Percentiles rank a stretch among this genome's conserved stretches.
Evolutionary conservation across 345 rosid genomes (phyloP).

Genomic region (Acer negundo): DNA sequence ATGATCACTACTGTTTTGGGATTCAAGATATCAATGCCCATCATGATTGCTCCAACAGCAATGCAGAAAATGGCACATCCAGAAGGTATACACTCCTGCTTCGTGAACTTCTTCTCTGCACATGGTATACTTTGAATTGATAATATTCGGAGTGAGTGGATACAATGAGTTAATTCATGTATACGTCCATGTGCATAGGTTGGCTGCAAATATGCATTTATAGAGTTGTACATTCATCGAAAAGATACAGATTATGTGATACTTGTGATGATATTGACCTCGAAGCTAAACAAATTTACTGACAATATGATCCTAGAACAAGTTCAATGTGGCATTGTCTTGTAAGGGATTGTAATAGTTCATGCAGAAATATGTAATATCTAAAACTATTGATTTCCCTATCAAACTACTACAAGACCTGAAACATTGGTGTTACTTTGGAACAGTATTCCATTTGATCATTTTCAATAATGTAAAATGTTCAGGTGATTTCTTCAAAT

Average conservation of each 20-base stretch:
- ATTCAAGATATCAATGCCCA: constrained; percentile 92
- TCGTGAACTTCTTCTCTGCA: background rate
- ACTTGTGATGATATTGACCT: background rate
- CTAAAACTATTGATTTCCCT: background rate
- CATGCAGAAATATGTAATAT: background rate
- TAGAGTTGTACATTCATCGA: background rate
- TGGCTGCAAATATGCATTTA: background rate
- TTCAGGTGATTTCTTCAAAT: no score
- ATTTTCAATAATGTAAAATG: background rate
- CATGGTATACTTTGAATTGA: background rate
- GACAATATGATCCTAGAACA: background rate
- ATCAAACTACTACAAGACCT: background rate
- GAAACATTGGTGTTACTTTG: background rate
- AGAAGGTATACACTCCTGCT: constrained; percentile 50
- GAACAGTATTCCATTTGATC: background rate
- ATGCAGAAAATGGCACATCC: constrained; percentile 99
- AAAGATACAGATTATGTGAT: background rate
- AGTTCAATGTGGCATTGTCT: background rate
- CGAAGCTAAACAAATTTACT: background rate
- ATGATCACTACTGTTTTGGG: constrained; percentile 74
- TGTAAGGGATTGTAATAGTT: background rate
- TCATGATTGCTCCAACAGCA: constrained; percentile 95
- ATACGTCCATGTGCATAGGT: background rate
- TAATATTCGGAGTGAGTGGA: background rate
- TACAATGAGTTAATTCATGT: background rate